Percentiles rank a stretch among this genome's conserved stretches.
phyloP scores from a whole-genome alignment of 164 flowering plant genomes.

The Platanus orientalis region DNA sequence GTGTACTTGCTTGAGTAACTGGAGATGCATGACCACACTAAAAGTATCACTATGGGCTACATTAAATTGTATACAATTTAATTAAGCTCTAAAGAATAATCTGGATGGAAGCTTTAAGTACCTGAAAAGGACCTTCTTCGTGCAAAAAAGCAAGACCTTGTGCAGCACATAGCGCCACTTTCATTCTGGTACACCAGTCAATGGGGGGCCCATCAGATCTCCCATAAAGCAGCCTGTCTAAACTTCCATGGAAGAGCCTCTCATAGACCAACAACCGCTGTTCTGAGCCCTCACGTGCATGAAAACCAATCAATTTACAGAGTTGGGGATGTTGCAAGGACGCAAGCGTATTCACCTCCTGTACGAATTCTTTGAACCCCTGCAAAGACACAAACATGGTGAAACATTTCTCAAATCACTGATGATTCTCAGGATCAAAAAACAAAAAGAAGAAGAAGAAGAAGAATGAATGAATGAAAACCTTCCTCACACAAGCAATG shows the following conservation, averaged over 20 bases:
- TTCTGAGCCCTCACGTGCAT: constrained; percentile 91
- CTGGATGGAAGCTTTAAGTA: constrained; percentile 15
- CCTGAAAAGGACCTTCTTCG: constrained; percentile 99
- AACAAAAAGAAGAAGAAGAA: too few relatives aligned
- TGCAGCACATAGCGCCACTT: constrained; percentile 90
- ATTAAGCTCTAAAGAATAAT: not conserved
- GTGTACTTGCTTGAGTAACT: too few relatives aligned
- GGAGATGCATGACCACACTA: not conserved
- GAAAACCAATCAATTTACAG: constrained; percentile 87
- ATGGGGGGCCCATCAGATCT: constrained; percentile 83
- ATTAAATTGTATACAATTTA: not conserved
- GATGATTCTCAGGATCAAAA: not conserved
- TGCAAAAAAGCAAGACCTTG: constrained; percentile 95
- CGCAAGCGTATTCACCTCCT: constrained; percentile 69
- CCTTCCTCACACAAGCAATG: not conserved
- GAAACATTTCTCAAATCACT: too few relatives aligned
- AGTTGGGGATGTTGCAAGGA: constrained; percentile 85
- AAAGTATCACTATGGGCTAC: not conserved
- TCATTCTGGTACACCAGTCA: constrained; percentile 91
- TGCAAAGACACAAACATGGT: constrained; percentile 16
- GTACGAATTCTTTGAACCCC: constrained; percentile 73
- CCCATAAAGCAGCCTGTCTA: constrained; percentile 74
- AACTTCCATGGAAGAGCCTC: constrained; percentile 91
- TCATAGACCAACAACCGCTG: constrained; percentile 81
- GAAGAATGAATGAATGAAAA: not conserved